Base-by-base conservation (phyloP, 2,329 filamentous ascomycete genomes). In the Xylaria sp. region DNA sequence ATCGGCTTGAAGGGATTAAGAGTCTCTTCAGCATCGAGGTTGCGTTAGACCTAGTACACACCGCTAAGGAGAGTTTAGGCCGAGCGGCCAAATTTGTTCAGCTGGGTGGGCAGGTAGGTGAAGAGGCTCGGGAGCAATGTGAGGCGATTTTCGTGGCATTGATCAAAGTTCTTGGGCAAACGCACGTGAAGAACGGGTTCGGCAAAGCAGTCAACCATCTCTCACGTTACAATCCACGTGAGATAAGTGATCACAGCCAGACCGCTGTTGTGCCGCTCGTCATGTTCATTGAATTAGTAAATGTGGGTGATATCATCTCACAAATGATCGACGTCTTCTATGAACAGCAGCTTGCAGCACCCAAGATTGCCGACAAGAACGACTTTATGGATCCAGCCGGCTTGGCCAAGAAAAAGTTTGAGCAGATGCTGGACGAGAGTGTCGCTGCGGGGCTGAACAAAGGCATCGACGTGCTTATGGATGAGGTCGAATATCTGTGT, bases 321-420 rank as follows among this genome's bases (percentile, higher is more conserved):
- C 96, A 99, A 79, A 99, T 99, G 96, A 89, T 99, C 66, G 96
- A 99, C 78, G 94, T 99, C 39, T 99, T 99, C 78, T 99, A 97
- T 81, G 92, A 97, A 78, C 96, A 98, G 81, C 96, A 99, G 81
- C 87, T 99, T 32, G 89, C 94, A 6, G 87, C 89, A 0, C 88
- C 92, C 15, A 92, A 92, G 75, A 90, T 99, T 61, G 92, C 92
- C 1, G 95, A 98, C 77, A 90, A 92, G 50, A 97, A 97, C 77
- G 96, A 99, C 81, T 99, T 99, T 76, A 85, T 99, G 56, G 93
- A 97, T 76, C 92, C 94, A 23, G 93, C 94, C 0, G 92, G 92
- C 36, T 91, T 97, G 74, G 94, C 96, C 72, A 99, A 99, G 87
- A 98, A 97, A 83, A 94, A 93, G 72, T 99, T 98, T 75, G 96